Evolutionary conservation across 2,329 filamentous ascomycete genomes (phyloP).

Genomic region (Dendryphion nanum): DNA sequence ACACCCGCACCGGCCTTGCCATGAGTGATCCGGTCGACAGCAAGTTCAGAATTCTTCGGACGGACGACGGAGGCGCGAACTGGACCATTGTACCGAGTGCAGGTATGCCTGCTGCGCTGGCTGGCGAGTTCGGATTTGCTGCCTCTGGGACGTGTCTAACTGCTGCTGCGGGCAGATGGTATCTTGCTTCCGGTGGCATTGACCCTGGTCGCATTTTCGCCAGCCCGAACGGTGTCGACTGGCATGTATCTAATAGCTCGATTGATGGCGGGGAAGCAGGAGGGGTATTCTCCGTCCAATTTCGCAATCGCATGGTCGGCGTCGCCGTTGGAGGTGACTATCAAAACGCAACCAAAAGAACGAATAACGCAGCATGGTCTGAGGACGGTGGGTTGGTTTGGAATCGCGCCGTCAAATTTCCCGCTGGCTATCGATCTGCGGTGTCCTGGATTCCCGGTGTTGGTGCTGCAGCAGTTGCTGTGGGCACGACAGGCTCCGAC

Average conservation of each 20-base stretch:
- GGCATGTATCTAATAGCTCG: constrained; percentile 19
- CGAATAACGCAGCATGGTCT: constrained; percentile 23
- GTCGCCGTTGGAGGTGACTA: constrained; percentile 29
- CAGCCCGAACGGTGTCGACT: constrained; percentile 13
- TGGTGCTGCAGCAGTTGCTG: constrained; percentile 16
- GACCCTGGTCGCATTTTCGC: constrained; percentile 23
- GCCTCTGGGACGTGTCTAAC: constrained; percentile 28
- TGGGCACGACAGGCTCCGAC: constrained; percentile 27
- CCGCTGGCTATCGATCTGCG: constrained; percentile 25
- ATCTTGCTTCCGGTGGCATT: constrained; percentile 25
- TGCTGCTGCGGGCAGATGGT: constrained; percentile 25
- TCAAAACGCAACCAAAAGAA: constrained; percentile 18
- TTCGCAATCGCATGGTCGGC: constrained; percentile 20
- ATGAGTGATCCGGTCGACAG: constrained; percentile 30
- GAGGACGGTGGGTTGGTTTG: constrained; percentile 21
- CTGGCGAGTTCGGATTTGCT: constrained; percentile 24
- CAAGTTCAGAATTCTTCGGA: constrained; percentile 26
- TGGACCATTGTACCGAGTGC: constrained; percentile 16
- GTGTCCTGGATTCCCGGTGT: constrained; percentile 22
- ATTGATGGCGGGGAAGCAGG: constrained; percentile 23
- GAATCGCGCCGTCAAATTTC: constrained; percentile 19
- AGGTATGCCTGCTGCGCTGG: constrained; percentile 18
- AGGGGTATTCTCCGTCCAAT: constrained; percentile 29
- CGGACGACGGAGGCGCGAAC: constrained; percentile 20
- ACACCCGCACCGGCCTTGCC: constrained; percentile 19